Evolutionary conservation across 768 basidiomycete species (phyloP).

Genomic region (Lactarius pseudohatsudake): DNA sequence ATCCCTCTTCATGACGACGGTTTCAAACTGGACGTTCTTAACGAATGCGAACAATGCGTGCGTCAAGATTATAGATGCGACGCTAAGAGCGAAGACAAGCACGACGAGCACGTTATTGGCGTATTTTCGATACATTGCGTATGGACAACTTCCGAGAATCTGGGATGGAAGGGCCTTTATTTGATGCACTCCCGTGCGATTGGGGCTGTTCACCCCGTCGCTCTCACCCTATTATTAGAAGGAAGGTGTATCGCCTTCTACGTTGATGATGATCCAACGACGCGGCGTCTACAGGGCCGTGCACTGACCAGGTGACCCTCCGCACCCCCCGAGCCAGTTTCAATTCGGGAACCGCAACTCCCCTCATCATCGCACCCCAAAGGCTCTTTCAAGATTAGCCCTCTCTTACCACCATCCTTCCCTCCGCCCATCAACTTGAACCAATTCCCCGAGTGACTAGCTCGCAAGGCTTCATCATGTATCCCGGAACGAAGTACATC

Average conservation of each 20-base stretch:
- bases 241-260: not conserved
- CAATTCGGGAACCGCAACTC: not conserved
- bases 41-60: constrained; percentile 1
- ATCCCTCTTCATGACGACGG: not conserved
- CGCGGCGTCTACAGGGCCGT: not conserved
- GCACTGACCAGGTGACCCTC: not conserved
- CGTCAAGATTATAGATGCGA: constrained; percentile 5
- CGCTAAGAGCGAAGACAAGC: constrained; percentile 6
- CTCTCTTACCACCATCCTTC: not conserved
- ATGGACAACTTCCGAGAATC: not conserved
- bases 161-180: not conserved
- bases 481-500: not conserved
- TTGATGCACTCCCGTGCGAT: not conserved
- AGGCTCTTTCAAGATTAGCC: not conserved
- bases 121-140: not conserved
- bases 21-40: constrained; percentile 4
- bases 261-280: not conserved
- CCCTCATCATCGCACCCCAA: not conserved
- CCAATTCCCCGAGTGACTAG: not conserved
- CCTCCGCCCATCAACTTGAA: not conserved
- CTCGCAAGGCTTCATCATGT: not conserved
- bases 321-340: not conserved
- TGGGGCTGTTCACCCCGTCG: not conserved
- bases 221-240: not conserved
- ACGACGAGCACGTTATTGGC: constrained; percentile 1